Base-by-base conservation (phyloP, 768 basidiomycete species). In the Lanmaoa rubissima region DNA sequence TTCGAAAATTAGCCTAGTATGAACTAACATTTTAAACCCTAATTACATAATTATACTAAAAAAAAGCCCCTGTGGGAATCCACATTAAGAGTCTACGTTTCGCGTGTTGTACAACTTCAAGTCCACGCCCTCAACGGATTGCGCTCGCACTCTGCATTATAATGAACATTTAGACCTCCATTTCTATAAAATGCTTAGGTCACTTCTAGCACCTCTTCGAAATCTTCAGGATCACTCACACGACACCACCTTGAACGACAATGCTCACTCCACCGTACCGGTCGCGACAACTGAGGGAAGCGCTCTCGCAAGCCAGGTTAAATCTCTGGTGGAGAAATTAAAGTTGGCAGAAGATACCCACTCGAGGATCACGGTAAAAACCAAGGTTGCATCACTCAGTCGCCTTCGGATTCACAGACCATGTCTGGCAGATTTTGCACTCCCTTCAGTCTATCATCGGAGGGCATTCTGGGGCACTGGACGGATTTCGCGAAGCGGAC, bases 401-500 rank as follows among this genome's bases (percentile, higher is more conserved):
- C 5, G 2, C 46, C 14, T 38, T 48, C 49, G 12, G 26, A 46
- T 47, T 54, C 42, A 56, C n/a, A 17, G 8, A 19, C 21, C 19
- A 34, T 17, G 40, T 36, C 57, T 39, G 24, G 34, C 53, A 90
- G 89, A 79, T 84, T 38, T 68, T 91, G 54, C 73, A 75, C 19
- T 87, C 90, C 65, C 84, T 93, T 40, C 82, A 84, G 52, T 76
- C 83, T 16, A 82, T 87, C 24, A 78, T 92, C 77, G 75, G 78
- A 16, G 83, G 90, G 68, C 85, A 89, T 62, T 67, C 76, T 2
- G 74, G 69, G 42, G 88, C 88, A 12, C 88, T 86, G 68, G 85
- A 87, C 54, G 84, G 86, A 19, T 93, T 94, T 69, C 79, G 92
- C 5, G 88, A 92, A 64, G 75, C 88, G 64, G 92, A 93, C 58